phyloP scores from a whole-genome alignment of 371 early-diverging fungal species.

The Nematocida ausubeli region DNA sequence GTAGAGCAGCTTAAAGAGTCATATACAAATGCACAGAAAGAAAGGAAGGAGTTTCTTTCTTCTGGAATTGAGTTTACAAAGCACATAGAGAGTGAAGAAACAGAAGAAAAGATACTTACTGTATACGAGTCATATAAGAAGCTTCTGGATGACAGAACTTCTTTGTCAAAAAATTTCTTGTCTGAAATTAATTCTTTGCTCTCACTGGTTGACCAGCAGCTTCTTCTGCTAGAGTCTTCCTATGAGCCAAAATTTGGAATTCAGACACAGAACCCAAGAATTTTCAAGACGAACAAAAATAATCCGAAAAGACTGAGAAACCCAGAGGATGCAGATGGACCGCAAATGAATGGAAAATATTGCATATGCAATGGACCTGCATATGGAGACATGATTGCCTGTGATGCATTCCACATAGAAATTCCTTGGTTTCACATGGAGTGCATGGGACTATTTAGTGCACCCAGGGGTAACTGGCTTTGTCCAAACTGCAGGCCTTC shows the following conservation, averaged over 20 bases:
- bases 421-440: slow-evolving; percentile 88
- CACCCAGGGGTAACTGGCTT: slow-evolving; percentile 83
- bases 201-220: slow-evolving; percentile 41
- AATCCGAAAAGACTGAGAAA: slow-evolving; percentile 16
- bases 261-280: slow-evolving; percentile 52
- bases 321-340: neutral
- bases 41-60: slow-evolving; percentile 15
- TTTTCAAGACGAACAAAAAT: slow-evolving; percentile 53
- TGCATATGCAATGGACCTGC: slow-evolving; percentile 65
- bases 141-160: slow-evolving; percentile 30
- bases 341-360: slow-evolving; percentile 24
- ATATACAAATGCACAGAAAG: neutral
- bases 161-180: slow-evolving; percentile 20
- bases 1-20: slow-evolving; percentile 14
- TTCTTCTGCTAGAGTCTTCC: slow-evolving; percentile 38
- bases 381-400: slow-evolving; percentile 67
- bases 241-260: slow-evolving; percentile 56
- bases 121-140: slow-evolving; percentile 32
- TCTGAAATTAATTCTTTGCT: slow-evolving; percentile 7
- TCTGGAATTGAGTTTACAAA: slow-evolving; percentile 54
- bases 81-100: slow-evolving; percentile 15
- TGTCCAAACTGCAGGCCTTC: slow-evolving; percentile 72
- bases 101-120: slow-evolving; percentile 7
- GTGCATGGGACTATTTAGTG: slow-evolving; percentile 78
- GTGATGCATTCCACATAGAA: slow-evolving; percentile 70